These are phyloP conservation scores for Durio zibethinus DNA, from an alignment of 345 rosid genomes.

Conservation along the genomic window DNA sequence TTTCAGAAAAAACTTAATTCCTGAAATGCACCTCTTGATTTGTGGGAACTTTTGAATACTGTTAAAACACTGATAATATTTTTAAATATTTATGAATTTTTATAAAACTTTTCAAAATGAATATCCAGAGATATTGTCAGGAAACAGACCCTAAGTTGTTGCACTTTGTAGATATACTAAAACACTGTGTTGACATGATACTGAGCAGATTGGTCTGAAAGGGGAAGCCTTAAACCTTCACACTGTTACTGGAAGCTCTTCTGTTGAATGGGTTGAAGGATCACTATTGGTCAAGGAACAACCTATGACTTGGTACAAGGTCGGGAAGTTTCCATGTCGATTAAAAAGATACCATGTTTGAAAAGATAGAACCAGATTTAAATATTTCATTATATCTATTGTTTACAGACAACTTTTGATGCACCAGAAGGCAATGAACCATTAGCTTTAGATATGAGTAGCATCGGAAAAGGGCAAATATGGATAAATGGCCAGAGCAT, in stretches of 20 bases:
- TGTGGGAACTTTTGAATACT: neutral
- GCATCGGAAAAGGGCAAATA: conserved; percentile 79
- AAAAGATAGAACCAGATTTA: neutral
- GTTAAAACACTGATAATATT: no score
- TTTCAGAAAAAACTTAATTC: no score
- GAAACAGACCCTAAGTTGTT: conserved; percentile 34
- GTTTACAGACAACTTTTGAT: conserved; percentile 56
- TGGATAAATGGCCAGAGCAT: conserved; percentile 87
- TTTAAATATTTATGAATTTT: neutral
- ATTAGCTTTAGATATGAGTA: conserved; percentile 77
- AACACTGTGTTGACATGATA: neutral
- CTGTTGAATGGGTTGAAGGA: conserved; percentile 81
- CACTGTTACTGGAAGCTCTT: conserved; percentile 53
- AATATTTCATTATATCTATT: neutral
- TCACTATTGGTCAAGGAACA: conserved; percentile 49
- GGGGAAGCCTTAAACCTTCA: conserved; percentile 75
- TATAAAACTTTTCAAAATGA: conserved; percentile 11
- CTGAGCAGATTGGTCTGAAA: conserved; percentile 57
- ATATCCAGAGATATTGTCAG: neutral
- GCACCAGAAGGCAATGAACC: conserved; percentile 69
- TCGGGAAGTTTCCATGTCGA: conserved; percentile 16
- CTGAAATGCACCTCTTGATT: neutral
- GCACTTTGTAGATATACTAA: conserved; percentile 26
- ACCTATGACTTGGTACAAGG: conserved; percentile 86
- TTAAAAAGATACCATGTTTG: neutral